These are phyloP conservation scores for Elongisporangium prolatum DNA, from an alignment of 352 stramenopile species.

Conservation along the genomic window DNA sequence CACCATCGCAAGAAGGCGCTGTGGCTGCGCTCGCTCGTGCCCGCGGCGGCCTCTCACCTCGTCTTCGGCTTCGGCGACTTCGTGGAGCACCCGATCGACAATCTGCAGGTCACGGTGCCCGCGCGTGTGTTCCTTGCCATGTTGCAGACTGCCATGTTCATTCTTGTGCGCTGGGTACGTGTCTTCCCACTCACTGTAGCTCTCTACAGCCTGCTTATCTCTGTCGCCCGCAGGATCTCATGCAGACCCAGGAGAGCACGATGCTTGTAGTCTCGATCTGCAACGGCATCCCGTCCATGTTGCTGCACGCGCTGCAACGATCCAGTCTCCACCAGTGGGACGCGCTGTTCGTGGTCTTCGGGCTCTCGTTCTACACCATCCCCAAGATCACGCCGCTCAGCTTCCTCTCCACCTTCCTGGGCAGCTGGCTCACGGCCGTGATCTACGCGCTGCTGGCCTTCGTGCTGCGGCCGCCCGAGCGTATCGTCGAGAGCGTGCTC, in stretches of 20 bases:
- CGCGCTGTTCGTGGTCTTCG: conserved; percentile 79
- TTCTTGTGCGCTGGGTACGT: conserved; percentile 64
- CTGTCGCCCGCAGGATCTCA: conserved; percentile 36
- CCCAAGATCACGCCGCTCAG: conserved; percentile 79
- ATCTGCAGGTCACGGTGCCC: conserved; percentile 71
- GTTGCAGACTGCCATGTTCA: conserved; percentile 68
- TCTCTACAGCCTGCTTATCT: neutral
- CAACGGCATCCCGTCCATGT: conserved; percentile 62
- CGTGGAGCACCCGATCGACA: conserved; percentile 54
- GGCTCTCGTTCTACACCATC: conserved; percentile 82
- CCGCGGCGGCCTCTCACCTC: conserved; percentile 62
- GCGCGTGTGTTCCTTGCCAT: conserved; percentile 67
- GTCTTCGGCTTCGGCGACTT: conserved; percentile 73
- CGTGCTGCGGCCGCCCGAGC: conserved; percentile 37
- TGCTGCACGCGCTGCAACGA: conserved; percentile 67
- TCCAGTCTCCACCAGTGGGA: conserved; percentile 81
- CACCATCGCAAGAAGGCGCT: conserved; percentile 80
- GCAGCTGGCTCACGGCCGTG: conserved; percentile 58
- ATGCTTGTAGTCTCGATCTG: conserved; percentile 73
- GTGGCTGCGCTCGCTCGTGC: conserved; percentile 76
- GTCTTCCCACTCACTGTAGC: neutral
- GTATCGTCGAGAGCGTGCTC: conserved; percentile 44
- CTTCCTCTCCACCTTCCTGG: conserved; percentile 68
- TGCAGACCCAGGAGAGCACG: conserved; percentile 54
- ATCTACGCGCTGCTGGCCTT: conserved; percentile 57